phyloP scores from a whole-genome alignment of 306 rosid genomes.

The Cucumis melo region DNA sequence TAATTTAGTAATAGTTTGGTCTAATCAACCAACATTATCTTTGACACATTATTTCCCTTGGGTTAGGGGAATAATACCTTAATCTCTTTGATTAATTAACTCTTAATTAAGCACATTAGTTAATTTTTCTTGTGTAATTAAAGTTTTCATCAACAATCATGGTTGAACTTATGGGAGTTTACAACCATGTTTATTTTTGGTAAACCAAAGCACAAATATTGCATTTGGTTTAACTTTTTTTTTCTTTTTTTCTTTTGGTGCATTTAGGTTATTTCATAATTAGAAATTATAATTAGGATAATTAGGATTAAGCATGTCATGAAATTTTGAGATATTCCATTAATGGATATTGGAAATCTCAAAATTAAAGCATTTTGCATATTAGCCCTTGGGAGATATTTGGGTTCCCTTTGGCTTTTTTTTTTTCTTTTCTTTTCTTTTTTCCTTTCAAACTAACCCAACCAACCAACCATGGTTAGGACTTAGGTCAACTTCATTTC shows the following conservation, averaged over 20 bases:
- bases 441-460: conserved; percentile 25
- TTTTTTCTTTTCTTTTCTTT: conserved; percentile 29
- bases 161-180: conserved; percentile 71
- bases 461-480: conserved; percentile 97
- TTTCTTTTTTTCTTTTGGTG: neutral
- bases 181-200: conserved; percentile 36
- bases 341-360: conserved; percentile 69
- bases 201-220: conserved; percentile 34
- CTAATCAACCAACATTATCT: neutral
- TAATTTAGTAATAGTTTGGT: conserved; percentile 1
- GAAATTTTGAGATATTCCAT: conserved; percentile 48
- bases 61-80: neutral
- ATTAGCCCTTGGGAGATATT: conserved; percentile 63
- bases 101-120: conserved; percentile 44
- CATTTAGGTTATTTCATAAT: neutral
- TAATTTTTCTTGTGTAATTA: conserved; percentile 27
- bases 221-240: conserved; percentile 15
- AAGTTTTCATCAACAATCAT: conserved; percentile 24
- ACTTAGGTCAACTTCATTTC: conserved; percentile 57
- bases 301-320: conserved; percentile 19
- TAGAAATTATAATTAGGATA: neutral
- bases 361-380: conserved; percentile 48
- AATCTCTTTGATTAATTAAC: neutral
- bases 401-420: conserved; percentile 83
- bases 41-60: neutral